Evolutionary conservation across 495 filamentous ascomycete genomes (phyloP).

Genomic region (Saxispiralis lemnorum): DNA sequence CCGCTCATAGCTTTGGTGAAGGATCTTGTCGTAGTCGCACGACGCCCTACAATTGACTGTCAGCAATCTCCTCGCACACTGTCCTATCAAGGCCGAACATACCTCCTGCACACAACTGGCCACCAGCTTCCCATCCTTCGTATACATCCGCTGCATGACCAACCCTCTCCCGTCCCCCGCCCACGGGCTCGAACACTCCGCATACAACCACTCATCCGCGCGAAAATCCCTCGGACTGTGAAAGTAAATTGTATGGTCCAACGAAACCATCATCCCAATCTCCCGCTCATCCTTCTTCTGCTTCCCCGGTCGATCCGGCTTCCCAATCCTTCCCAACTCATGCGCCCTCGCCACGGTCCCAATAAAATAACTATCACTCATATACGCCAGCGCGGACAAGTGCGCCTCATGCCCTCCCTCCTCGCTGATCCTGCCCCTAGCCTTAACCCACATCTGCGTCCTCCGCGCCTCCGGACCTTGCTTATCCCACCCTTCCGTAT

Average conservation of each 20-base stretch:
- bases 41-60: conserved; percentile 7
- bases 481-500: conserved; percentile 67
- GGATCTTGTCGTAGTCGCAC: conserved; percentile 8
- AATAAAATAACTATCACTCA: conserved; percentile 82
- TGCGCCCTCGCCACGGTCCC: conserved; percentile 69
- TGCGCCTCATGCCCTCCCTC: conserved; percentile 64
- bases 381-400: conserved; percentile 74
- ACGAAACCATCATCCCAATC: conserved; percentile 88
- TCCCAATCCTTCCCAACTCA: conserved; percentile 34
- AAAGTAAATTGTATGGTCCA: conserved; percentile 93
- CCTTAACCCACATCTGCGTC: conserved; percentile 61
- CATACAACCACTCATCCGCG: conserved; percentile 87
- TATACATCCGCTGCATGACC: conserved; percentile 75
- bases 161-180: conserved; percentile 73
- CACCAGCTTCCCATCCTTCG: conserved; percentile 61
- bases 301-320: conserved; percentile 23
- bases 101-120: conserved; percentile 76
- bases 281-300: conserved; percentile 26
- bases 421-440: conserved; percentile 52
- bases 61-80: background rate
- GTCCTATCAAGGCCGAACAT: conserved; percentile 2
- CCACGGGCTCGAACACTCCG: conserved; percentile 90
- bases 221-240: conserved; percentile 62
- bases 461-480: conserved; percentile 39
- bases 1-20: conserved; percentile 1